Base-by-base conservation (phyloP, 768 basidiomycete species). In the Gymnopilus dilepis region DNA sequence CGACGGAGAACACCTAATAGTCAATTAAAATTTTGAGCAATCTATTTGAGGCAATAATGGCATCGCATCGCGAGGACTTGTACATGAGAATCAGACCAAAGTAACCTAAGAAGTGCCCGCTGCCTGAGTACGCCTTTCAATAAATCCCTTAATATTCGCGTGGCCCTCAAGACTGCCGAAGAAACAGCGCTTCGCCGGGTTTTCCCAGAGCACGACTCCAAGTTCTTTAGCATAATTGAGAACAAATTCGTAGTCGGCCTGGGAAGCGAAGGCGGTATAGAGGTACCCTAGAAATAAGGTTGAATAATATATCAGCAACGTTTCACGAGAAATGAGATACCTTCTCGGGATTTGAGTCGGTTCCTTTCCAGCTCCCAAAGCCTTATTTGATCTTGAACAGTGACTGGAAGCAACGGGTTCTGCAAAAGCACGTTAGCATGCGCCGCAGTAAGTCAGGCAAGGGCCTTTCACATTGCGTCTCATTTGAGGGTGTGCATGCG, bases 401-500 rank as follows among this genome's bases (percentile, higher is more conserved):
- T 99, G 43, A 97, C 95, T 28, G 97, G 97, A 22, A 99, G 80
- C 13, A 99, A 79, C 8, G 96, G 96, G 71, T 93, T 94, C 93
- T 96, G 71, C 26, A 59, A 50, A 30, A 8, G 52, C 11, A 59
- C 12, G 15, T 41, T 30, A 33, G 17, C 31, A 58, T 60, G 60
- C 50, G 61, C 63, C 66, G 65, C 11, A 24, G 48, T 21, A 28
- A 57, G 45, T 17, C n/a, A 43, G 30, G 31, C 52, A 42, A 54
- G 2, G 15, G 11, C n/a, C 37, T 34, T 15, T 33, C 70, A 95
- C 94, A 72, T 95, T 94, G 76, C 90, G 94, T 72, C 92, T 87
- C 97, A 99, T 99, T 77, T 98, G 97, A 26, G 95, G 93, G 74
- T 99, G 97, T 1, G 97, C 97, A 76, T 99, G 95, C 45, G 91